phyloP scores from a whole-genome alignment of 352 stramenopile genomes.

The Pythium biforme region DNA sequence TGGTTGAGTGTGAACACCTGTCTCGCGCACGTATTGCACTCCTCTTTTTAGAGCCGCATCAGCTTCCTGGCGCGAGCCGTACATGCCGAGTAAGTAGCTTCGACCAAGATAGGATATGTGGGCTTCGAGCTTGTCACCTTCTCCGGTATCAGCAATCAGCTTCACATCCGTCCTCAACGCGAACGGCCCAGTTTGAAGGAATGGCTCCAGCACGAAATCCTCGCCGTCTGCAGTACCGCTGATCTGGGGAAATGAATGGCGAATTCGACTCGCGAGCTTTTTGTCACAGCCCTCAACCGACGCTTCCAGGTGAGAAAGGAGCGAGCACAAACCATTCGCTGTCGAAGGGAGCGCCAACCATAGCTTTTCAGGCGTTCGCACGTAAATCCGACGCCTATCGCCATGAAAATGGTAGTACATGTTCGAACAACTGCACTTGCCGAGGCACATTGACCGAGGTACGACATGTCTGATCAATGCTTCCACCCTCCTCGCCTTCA shows the following conservation, averaged over 20 bases:
- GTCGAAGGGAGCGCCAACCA: slow-evolving; percentile 40
- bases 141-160: neutral
- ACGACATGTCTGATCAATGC: slow-evolving; percentile 60
- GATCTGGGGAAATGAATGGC: neutral
- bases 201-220: neutral
- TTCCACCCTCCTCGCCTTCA: slow-evolving; percentile 53
- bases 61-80: slow-evolving; percentile 21
- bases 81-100: slow-evolving; percentile 17
- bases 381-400: slow-evolving; percentile 53
- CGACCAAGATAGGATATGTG: slow-evolving; percentile 21
- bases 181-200: slow-evolving; percentile 19
- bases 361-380: slow-evolving; percentile 43
- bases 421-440: slow-evolving; percentile 51
- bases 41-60: slow-evolving; percentile 11
- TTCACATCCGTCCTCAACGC: slow-evolving; percentile 15
- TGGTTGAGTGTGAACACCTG: slow-evolving; percentile 8
- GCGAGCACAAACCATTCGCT: slow-evolving; percentile 30
- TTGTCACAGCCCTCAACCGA: neutral
- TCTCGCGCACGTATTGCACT: slow-evolving; percentile 4
- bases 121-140: slow-evolving; percentile 26
- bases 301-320: slow-evolving; percentile 58
- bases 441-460: slow-evolving; percentile 56
- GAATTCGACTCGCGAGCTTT: slow-evolving; percentile 17
- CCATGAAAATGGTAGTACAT: slow-evolving; percentile 68
- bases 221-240: neutral